Evolutionary conservation across 73 alveolate species (phyloP).

Genomic region (Loxodes magnus): DNA sequence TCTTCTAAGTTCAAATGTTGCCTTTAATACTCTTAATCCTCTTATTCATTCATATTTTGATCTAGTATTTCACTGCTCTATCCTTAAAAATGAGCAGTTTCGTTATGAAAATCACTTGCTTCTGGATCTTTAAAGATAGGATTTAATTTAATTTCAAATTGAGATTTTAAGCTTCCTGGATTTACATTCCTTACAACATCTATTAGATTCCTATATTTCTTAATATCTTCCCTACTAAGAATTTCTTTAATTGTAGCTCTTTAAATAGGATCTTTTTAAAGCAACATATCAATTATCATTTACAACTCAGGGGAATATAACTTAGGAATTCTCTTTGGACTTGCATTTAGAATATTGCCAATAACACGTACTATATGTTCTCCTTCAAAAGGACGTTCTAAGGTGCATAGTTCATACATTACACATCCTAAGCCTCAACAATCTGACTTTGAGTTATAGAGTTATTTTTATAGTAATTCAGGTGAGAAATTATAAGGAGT

Average conservation of each 20-base stretch:
- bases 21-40: too few relatives aligned
- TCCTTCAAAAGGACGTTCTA: conserved; percentile 86
- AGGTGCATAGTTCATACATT: conserved; percentile 76
- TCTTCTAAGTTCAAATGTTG: too few relatives aligned
- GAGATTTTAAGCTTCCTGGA: too few relatives aligned
- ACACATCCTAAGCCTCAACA: conserved; percentile 96
- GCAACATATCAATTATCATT: conserved; percentile 30
- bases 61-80: too few relatives aligned
- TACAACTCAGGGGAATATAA: conserved; percentile 20
- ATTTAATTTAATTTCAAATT: too few relatives aligned
- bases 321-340: conserved; percentile 17
- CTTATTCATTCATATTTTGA: too few relatives aligned
- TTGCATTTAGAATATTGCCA: background rate
- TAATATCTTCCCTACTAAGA: too few relatives aligned
- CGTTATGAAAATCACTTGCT: too few relatives aligned
- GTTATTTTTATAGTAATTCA: conserved; percentile 79
- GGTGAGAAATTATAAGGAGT: conserved; percentile 96
- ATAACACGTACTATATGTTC: conserved; percentile 15
- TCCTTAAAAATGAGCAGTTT: too few relatives aligned
- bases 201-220: too few relatives aligned
- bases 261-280: conserved; percentile 58
- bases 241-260: conserved; percentile 76
- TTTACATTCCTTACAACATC: too few relatives aligned
- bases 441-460: conserved; percentile 88
- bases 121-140: too few relatives aligned